Percentiles rank a stretch among this genome's conserved stretches.
Evolutionary conservation across 1,139 yeast species (phyloP).

Genomic region (Hansenula lynferdii): DNA sequence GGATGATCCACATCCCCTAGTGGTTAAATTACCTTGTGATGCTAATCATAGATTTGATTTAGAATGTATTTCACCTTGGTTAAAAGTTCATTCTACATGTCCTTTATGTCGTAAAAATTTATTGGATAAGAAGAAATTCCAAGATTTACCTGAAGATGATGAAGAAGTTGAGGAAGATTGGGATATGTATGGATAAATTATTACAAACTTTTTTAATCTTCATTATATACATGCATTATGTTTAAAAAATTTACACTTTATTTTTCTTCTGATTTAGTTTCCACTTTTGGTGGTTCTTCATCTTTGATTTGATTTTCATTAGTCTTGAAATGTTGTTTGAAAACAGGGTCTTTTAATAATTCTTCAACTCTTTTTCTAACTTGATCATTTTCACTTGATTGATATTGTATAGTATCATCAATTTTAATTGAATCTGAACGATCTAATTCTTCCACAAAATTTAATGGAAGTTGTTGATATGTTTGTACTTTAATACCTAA

Average conservation of each 20-base stretch:
- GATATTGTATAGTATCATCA: conserved; percentile 6
- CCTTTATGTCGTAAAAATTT: conserved; percentile 84
- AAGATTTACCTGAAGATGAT: conserved; percentile 39
- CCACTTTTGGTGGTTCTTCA: background rate
- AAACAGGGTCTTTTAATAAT: conserved; percentile 60
- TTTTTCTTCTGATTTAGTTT: too few relatives aligned
- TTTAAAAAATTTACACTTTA: background rate
- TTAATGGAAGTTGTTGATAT: conserved; percentile 47
- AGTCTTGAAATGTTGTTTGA: conserved; percentile 32
- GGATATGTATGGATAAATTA: conserved; percentile 65
- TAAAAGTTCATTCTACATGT: conserved; percentile 73
- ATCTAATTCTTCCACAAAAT: conserved; percentile 34
- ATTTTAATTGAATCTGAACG: conserved; percentile 12
- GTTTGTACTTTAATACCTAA: conserved; percentile 79
- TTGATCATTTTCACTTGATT: conserved; percentile 9
- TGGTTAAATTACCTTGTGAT: conserved; percentile 62
- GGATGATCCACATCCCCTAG: conserved; percentile 74
- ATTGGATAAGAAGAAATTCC: conserved; percentile 41
- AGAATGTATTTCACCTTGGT: conserved; percentile 91
- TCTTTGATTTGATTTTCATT: background rate
- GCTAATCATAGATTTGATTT: conserved; percentile 83
- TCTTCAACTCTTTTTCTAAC: conserved; percentile 55
- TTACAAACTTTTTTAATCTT: background rate
- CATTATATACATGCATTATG: conserved; percentile 7
- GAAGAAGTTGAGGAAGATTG: conserved; percentile 71